These are phyloP conservation scores for Sarocladium oryzae DNA, from an alignment of 2,329 filamentous ascomycete species.

Conservation along the genomic window DNA sequence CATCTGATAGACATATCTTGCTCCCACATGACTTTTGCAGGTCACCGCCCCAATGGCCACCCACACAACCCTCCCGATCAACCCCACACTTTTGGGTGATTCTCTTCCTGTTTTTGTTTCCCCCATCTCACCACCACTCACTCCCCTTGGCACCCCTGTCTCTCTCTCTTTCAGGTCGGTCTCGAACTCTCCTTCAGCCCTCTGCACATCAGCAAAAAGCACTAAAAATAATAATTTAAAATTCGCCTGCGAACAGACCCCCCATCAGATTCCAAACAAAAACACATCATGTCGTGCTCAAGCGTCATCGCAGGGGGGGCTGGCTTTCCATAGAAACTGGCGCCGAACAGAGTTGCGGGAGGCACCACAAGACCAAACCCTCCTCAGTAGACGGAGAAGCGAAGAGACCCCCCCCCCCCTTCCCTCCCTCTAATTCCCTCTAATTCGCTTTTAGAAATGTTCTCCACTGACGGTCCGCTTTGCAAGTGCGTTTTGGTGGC, in stretches of 20 bases:
- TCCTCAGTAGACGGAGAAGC: too few relatives aligned
- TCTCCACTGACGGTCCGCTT: slow-evolving; percentile 7
- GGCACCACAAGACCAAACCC: neutral
- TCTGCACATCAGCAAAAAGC: neutral
- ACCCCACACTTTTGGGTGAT: slow-evolving; percentile 4
- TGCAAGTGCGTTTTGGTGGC: neutral
- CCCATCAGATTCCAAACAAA: neutral
- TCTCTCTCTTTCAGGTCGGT: neutral
- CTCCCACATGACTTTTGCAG: too few relatives aligned
- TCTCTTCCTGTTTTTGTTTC: too few relatives aligned
- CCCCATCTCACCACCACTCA: neutral
- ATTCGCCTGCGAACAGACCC: too few relatives aligned
- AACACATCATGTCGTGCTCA: neutral
- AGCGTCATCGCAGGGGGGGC: neutral
- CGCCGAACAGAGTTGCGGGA: slow-evolving; percentile 6
- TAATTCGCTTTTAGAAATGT: neutral
- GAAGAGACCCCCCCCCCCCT: too few relatives aligned
- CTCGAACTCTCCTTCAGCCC: neutral
- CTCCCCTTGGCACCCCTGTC: neutral
- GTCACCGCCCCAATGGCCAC: too few relatives aligned
- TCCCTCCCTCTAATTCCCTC: neutral
- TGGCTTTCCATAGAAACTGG: too few relatives aligned
- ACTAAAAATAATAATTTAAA: too few relatives aligned
- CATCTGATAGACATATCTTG: too few relatives aligned
- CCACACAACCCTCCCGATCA: too few relatives aligned